Evolutionary conservation across 2,329 filamentous ascomycete genomes (phyloP).

Genomic region (Scorias spongiosa): DNA sequence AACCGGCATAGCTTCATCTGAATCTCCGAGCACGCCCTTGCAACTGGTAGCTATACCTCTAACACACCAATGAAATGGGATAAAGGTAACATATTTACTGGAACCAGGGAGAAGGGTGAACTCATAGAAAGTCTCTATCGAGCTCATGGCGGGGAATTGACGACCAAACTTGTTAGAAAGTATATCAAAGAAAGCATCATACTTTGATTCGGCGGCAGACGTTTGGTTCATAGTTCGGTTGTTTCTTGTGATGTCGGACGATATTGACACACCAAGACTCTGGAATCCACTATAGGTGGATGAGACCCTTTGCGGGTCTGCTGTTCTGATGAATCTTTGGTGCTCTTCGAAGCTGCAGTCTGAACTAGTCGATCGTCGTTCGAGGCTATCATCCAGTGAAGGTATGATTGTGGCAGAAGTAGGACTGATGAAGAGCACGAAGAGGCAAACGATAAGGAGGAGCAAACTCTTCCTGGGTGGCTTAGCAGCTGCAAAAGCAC

Average conservation of each 20-base stretch:
- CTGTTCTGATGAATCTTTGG: not conserved
- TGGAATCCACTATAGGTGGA: not conserved
- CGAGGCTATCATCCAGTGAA: not conserved
- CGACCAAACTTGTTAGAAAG: constrained; percentile 2
- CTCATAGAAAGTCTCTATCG: constrained; percentile 1
- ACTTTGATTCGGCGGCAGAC: constrained; percentile 5
- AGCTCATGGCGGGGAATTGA: constrained; percentile 5
- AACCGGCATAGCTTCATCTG: constrained; percentile 1
- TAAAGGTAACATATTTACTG: not conserved
- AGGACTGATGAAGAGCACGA: not conserved
- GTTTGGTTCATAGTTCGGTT: constrained; percentile 6
- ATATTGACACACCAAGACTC: not conserved
- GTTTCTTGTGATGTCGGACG: constrained; percentile 3
- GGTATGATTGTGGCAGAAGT: not conserved
- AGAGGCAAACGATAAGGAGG: not conserved
- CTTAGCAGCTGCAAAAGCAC: not conserved
- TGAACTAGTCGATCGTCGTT: not conserved
- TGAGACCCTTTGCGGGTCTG: not conserved
- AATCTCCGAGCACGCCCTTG: constrained; percentile 2
- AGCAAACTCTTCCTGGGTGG: not conserved
- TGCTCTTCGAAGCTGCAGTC: not conserved
- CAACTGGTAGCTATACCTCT: constrained; percentile 5
- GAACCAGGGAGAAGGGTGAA: not conserved
- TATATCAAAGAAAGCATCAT: constrained; percentile 5
- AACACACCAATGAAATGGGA: constrained; percentile 3